These are phyloP conservation scores for Benincasa hispida DNA, from an alignment of 306 rosid species.

Conservation along the genomic window DNA sequence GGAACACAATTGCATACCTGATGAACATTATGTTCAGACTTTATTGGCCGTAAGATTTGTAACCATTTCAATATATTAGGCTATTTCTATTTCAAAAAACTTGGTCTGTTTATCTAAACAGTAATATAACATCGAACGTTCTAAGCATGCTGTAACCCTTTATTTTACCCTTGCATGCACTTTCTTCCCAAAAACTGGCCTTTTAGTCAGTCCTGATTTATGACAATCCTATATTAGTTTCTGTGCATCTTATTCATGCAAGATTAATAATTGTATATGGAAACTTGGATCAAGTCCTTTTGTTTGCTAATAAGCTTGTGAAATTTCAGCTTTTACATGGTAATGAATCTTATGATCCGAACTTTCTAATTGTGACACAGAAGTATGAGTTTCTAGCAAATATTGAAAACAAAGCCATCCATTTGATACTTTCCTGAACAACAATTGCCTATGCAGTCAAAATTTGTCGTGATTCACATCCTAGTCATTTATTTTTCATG, in stretches of 20 bases:
- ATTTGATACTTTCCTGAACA: neutral
- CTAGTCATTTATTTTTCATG: conserved; percentile 10
- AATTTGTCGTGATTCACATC: neutral
- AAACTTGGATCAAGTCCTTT: neutral
- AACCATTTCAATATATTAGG: neutral
- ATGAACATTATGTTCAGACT: conserved; percentile 94
- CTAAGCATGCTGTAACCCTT: neutral
- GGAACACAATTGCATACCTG: conserved; percentile 94
- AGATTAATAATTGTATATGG: neutral
- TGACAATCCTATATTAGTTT: neutral
- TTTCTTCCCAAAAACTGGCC: neutral
- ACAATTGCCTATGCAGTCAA: neutral
- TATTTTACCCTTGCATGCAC: neutral
- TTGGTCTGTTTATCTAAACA: neutral
- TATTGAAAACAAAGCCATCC: neutral
- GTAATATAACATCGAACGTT: neutral
- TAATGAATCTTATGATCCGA: neutral
- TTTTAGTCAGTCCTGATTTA: neutral
- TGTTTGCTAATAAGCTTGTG: neutral
- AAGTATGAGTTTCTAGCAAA: neutral
- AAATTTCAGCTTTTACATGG: neutral
- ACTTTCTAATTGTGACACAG: neutral
- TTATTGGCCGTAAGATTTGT: conserved; percentile 66
- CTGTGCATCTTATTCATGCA: neutral
- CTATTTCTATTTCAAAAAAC: neutral